phyloP scores from a whole-genome alignment of 352 stramenopile species.

The Hyaloperonospora brassicae region DNA sequence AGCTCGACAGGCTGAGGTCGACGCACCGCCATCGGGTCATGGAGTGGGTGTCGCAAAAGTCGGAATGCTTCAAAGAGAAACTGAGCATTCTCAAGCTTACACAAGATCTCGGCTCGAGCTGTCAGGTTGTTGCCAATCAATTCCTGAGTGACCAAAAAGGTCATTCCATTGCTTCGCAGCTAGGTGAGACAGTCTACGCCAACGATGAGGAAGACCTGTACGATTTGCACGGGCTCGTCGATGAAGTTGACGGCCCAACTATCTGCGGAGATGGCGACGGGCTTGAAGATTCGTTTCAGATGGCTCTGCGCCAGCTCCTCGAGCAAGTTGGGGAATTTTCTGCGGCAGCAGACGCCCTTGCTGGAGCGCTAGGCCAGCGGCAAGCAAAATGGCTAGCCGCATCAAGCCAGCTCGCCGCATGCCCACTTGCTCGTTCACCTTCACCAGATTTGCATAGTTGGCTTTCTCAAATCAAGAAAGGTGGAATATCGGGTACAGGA shows the following conservation, averaged over 20 bases:
- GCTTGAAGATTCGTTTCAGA: slow-evolving; percentile 24
- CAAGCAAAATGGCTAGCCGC: slow-evolving; percentile 63
- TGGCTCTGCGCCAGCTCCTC: slow-evolving; percentile 17
- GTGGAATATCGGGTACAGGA: slow-evolving; percentile 68
- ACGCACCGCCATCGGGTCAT: slow-evolving; percentile 47
- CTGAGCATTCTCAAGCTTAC: slow-evolving; percentile 45
- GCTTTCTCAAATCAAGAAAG: slow-evolving; percentile 63
- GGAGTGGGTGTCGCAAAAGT: slow-evolving; percentile 45
- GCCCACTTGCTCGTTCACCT: slow-evolving; percentile 37
- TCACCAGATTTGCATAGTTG: slow-evolving; percentile 66
- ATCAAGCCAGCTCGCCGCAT: slow-evolving; percentile 60
- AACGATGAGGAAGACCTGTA: slow-evolving; percentile 14
- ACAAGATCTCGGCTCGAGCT: slow-evolving; percentile 40
- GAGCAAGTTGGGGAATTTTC: slow-evolving; percentile 28
- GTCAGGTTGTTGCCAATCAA: slow-evolving; percentile 28
- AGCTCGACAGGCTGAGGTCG: slow-evolving; percentile 49
- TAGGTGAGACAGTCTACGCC: not conserved
- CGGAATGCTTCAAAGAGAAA: slow-evolving; percentile 38
- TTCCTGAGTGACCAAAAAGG: slow-evolving; percentile 24
- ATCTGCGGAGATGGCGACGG: slow-evolving; percentile 19
- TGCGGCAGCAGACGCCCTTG: slow-evolving; percentile 20
- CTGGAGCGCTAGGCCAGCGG: slow-evolving; percentile 23
- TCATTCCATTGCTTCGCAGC: slow-evolving; percentile 8
- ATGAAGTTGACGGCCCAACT: slow-evolving; percentile 14
- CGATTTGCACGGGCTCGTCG: slow-evolving; percentile 14